Evolutionary conservation across 768 basidiomycete species (phyloP).

Genomic region (Podaxis sp.): DNA sequence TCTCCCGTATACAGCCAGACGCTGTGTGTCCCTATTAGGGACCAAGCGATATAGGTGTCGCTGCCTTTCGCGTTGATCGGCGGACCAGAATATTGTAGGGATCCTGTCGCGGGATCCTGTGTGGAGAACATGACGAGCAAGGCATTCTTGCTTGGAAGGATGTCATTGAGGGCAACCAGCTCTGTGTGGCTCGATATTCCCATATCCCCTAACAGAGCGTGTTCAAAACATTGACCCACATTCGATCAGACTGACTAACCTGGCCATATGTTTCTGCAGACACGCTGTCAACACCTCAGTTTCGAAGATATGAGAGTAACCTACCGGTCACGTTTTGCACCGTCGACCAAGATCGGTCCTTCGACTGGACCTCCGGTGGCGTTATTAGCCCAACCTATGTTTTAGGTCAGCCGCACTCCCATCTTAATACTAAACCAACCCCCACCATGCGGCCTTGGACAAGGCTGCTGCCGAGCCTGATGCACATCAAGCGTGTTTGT

Average conservation of each 20-base stretch:
- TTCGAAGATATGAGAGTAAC: slow-evolving; percentile 7
- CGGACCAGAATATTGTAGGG: slow-evolving; percentile 10
- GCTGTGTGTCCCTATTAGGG: slow-evolving; percentile 37
- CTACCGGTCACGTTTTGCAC: slow-evolving; percentile 47
- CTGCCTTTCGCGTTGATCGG: slow-evolving; percentile 10
- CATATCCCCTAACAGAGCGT: slow-evolving; percentile 29
- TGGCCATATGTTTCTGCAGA: slow-evolving; percentile 9
- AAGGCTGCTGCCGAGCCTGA: slow-evolving; percentile 29
- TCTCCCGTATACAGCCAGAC: slow-evolving; percentile 48
- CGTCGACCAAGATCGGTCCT: slow-evolving; percentile 50
- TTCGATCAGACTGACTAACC: background rate
- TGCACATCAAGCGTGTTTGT: slow-evolving; percentile 39
- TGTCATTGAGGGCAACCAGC: slow-evolving; percentile 29
- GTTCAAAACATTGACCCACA: background rate
- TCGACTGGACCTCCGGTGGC: slow-evolving; percentile 42
- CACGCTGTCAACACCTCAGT: background rate
- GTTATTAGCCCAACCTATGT: slow-evolving; percentile 42
- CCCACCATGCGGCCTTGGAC: slow-evolving; percentile 20
- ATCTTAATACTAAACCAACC: background rate
- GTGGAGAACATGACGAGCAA: slow-evolving; percentile 45
- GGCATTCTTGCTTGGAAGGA: slow-evolving; percentile 38
- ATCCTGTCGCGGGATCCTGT: slow-evolving; percentile 28
- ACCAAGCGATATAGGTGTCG: slow-evolving; percentile 48
- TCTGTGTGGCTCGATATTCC: slow-evolving; percentile 37
- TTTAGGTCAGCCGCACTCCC: background rate